Percentiles rank a stretch among this genome's conserved stretches.
phyloP scores from a whole-genome alignment of 2,329 filamentous ascomycete genomes.

The Aspergillus unguis region DNA sequence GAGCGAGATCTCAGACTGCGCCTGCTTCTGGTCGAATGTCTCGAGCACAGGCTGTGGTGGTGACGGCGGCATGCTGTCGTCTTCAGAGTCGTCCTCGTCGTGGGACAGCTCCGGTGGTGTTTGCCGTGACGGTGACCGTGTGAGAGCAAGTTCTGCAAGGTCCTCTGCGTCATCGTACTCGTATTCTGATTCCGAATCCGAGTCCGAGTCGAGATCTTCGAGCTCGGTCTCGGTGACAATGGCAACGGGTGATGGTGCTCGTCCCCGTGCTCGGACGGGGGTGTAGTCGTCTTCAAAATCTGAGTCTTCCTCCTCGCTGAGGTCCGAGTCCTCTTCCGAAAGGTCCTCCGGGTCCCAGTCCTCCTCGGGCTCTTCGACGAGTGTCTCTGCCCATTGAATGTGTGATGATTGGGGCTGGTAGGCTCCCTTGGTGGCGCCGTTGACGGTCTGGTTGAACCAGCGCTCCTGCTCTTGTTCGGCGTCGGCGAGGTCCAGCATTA shows the following conservation, averaged over 20 bases:
- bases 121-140: conserved; percentile 64
- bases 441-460: conserved; percentile 96
- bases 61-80: conserved; percentile 69
- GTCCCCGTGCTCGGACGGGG: conserved; percentile 26
- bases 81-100: conserved; percentile 67
- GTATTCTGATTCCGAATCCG: conserved; percentile 56
- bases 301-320: conserved; percentile 49
- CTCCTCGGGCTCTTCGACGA: conserved; percentile 69
- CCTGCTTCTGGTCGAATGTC: conserved; percentile 59
- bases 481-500: conserved; percentile 89
- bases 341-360: conserved; percentile 67
- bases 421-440: conserved; percentile 59
- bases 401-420: conserved; percentile 60
- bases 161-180: conserved; percentile 59
- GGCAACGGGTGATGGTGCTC: conserved; percentile 31
- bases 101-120: conserved; percentile 68
- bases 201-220: conserved; percentile 37
- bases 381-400: conserved; percentile 82
- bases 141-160: conserved; percentile 60
- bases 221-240: conserved; percentile 30
- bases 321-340: conserved; percentile 52
- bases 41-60: conserved; percentile 57
- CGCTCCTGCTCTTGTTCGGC: conserved; percentile 93
- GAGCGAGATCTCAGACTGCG: conserved; percentile 40
- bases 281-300: conserved; percentile 43